Percentiles rank a stretch among this genome's conserved stretches.
Evolutionary conservation across 352 stramenopile genomes (phyloP).

Genomic region (Pythium sukuiense): DNA sequence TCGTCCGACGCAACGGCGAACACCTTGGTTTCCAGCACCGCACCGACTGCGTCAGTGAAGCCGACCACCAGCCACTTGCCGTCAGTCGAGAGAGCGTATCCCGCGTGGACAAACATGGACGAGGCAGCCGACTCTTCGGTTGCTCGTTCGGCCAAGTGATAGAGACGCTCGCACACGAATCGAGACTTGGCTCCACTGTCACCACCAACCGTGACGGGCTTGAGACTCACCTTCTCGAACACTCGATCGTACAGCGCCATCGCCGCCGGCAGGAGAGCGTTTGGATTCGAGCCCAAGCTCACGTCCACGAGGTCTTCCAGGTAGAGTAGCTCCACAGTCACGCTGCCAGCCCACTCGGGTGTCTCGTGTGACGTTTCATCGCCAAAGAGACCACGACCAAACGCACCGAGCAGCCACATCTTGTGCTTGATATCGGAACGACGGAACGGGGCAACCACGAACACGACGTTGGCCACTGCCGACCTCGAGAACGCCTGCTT

Average conservation of each 20-base stretch:
- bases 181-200: constrained; percentile 24
- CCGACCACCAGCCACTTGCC: constrained; percentile 58
- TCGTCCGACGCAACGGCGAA: constrained; percentile 33
- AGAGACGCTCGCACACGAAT: constrained; percentile 63
- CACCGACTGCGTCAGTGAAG: constrained; percentile 58
- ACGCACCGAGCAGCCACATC: constrained; percentile 66
- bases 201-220: constrained; percentile 23
- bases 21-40: constrained; percentile 55
- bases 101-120: constrained; percentile 18
- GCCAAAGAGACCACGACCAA: constrained; percentile 59
- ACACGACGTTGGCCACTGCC: constrained; percentile 65
- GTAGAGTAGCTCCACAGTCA: constrained; percentile 71
- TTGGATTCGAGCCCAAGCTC: constrained; percentile 57
- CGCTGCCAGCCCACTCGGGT: constrained; percentile 45
- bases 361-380: constrained; percentile 8
- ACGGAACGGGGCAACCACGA: constrained; percentile 66
- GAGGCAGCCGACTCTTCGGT: constrained; percentile 7
- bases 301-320: constrained; percentile 74
- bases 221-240: constrained; percentile 56
- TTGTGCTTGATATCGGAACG: constrained; percentile 71
- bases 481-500: constrained; percentile 66
- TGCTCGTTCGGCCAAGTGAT: constrained; percentile 51
- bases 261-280: constrained; percentile 50
- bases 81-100: constrained; percentile 56
- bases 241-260: constrained; percentile 73